Base-by-base conservation (phyloP, 2,329 filamentous ascomycete genomes). In the Fusarium poae region DNA sequence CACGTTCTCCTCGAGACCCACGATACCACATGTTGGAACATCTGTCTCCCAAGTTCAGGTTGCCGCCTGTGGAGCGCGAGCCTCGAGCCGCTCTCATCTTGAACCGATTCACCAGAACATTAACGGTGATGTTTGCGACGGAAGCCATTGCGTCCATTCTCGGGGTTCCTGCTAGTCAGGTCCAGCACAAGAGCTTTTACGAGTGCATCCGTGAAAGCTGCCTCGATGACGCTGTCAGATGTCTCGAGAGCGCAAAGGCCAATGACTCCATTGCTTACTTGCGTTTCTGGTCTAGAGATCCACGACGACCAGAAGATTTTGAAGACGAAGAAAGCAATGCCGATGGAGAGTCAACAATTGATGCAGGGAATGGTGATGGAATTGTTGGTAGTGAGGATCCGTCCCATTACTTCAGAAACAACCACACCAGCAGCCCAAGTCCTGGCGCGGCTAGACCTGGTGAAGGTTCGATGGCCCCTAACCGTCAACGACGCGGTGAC, bases 241-340 rank as follows among this genome's bases (percentile, higher is more conserved):
- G 91, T 72, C 80, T 97, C 32, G 93, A 97, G 78, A 91, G 91
- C 69, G 93, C 93, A 23, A 97, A 97, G 77, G 91, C 91, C 29
- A 97, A 97, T 73, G 92, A 97, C 77, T 97, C 93, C 3, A 96
- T 97, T 73, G 93, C 93, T 3, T 97, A 97, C 74, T 83, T 97
- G 62, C 91, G 93, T 20, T 97, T 97, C 77, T 92, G 89, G 86
- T 95, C 92, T 74, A 86, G 92, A 54, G 91, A 96, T 75, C 92
- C 92, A 20, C 84, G 90, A 30, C 82, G 85, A 57, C 84, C 83
- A 29, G 84, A 86, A 56, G 84, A 87, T 51, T 79, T 84, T 13
- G 77, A 81, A 40, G 77, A 78, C 20, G 79, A 82, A 12, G 78
- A 80, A 13, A 79, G 78, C 10, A 77, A 80, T 77, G 84, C 72